Conservation (phyloP, 306 rosid genomes). For the Cicer pinnatifidum region DNA sequence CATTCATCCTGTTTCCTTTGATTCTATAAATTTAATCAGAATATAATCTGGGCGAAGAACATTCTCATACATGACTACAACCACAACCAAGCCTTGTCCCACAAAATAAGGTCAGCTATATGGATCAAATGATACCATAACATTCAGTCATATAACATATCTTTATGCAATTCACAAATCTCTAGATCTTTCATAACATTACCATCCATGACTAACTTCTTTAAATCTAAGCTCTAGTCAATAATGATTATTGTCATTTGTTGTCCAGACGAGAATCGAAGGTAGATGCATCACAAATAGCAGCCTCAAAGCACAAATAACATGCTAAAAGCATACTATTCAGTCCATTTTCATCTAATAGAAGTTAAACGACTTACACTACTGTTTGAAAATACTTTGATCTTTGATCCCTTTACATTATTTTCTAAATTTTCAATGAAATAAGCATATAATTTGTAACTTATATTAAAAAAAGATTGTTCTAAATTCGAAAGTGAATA, state of each 20-base stretch:
- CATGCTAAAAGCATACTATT: not conserved
- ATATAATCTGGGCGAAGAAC: not conserved
- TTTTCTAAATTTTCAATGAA: no score
- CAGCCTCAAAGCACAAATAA: not conserved
- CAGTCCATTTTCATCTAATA: not conserved
- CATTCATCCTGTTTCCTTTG: not conserved
- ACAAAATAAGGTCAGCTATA: no score
- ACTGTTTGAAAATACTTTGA: not conserved
- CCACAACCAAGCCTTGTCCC: no score
- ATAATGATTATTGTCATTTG: not conserved
- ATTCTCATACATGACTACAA: not conserved
- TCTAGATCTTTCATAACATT: no score
- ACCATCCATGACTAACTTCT: not conserved
- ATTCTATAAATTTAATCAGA: conserved; percentile 1
- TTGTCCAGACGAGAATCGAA: not conserved
- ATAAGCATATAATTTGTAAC: no score
- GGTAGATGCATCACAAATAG: not conserved
- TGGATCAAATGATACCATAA: no score
- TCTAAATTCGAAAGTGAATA: no score
- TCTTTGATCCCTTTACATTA: no score
- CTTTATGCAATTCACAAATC: no score
- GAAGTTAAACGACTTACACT: not conserved
- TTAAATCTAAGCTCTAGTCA: not conserved
- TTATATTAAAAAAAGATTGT: no score
- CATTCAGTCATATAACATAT: no score